Conservation (phyloP, 2,329 filamentous ascomycete genomes). For the Calonectria honghensis region DNA sequence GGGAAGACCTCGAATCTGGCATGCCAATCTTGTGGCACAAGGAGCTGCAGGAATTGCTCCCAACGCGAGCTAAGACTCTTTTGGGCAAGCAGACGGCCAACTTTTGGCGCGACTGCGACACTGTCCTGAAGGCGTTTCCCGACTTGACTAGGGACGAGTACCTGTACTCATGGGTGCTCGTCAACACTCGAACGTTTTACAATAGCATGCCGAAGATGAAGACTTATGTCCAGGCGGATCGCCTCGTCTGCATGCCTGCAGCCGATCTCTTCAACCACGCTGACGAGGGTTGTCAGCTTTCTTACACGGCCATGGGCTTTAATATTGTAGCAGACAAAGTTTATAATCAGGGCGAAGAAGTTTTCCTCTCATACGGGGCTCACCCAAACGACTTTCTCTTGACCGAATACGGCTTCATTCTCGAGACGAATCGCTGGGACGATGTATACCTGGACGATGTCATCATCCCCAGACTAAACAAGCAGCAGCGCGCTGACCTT, state of each 20-base stretch:
- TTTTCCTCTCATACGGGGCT: constrained; percentile 81
- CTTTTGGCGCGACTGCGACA: constrained; percentile 64
- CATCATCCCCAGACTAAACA: constrained; percentile 63
- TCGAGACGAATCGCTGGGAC: constrained; percentile 70
- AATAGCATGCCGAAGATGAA: constrained; percentile 69
- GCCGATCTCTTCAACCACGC: constrained; percentile 82
- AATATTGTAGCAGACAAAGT: constrained; percentile 71
- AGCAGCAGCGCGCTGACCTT: constrained; percentile 63
- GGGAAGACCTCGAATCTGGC: constrained; percentile 71
- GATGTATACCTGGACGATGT: constrained; percentile 69
- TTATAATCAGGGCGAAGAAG: constrained; percentile 77
- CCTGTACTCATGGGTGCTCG: constrained; percentile 74
- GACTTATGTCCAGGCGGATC: constrained; percentile 69
- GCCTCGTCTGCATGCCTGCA: constrained; percentile 82
- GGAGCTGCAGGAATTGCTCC: constrained; percentile 68
- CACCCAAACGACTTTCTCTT: constrained; percentile 85
- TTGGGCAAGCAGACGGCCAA: constrained; percentile 71
- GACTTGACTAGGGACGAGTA: constrained; percentile 64
- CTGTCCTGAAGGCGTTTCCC: constrained; percentile 57
- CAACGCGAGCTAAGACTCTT: constrained; percentile 64
- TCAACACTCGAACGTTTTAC: constrained; percentile 79
- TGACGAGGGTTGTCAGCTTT: constrained; percentile 70
- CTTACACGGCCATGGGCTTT: constrained; percentile 69
- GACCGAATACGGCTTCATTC: constrained; percentile 77
- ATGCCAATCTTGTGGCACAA: constrained; percentile 68